phyloP scores from a whole-genome alignment of 108 stramenopile species.

The Cyclotella kingstonii region DNA sequence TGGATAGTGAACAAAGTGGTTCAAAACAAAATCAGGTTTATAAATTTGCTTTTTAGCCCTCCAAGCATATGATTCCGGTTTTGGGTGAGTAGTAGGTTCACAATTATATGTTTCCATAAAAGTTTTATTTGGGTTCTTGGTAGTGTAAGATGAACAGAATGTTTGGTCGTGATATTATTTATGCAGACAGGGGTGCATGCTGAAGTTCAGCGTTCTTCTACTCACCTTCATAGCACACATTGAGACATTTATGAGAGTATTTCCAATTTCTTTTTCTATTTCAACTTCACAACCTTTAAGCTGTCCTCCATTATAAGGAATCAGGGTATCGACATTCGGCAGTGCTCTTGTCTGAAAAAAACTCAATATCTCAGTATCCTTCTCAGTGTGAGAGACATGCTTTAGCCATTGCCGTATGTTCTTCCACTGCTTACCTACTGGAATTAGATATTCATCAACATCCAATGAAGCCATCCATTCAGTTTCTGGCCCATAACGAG shows the following conservation, averaged over 20 bases:
- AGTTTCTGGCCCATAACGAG: slow-evolving; percentile 63
- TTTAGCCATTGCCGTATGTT: slow-evolving; percentile 25
- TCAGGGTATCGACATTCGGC: slow-evolving; percentile 24
- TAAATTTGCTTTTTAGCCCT: slow-evolving; percentile 47
- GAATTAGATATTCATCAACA: slow-evolving; percentile 78
- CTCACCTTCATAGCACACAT: slow-evolving; percentile 37
- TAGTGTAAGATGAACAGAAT: neutral
- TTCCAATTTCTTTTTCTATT: neutral
- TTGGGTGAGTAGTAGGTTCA: slow-evolving; percentile 38
- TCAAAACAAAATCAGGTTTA: slow-evolving; percentile 31
- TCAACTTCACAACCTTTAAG: slow-evolving; percentile 8
- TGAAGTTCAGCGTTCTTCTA: no score
- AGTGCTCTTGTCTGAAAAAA: slow-evolving; percentile 49
- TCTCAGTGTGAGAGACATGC: slow-evolving; percentile 19
- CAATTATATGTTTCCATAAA: slow-evolving; percentile 43
- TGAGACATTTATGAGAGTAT: neutral
- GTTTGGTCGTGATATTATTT: neutral
- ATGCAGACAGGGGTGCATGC: neutral
- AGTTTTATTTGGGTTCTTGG: slow-evolving; percentile 22
- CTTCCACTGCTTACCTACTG: slow-evolving; percentile 36
- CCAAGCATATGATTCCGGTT: slow-evolving; percentile 31
- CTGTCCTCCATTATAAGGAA: slow-evolving; percentile 24
- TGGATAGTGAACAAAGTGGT: slow-evolving; percentile 41
- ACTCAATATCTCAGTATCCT: slow-evolving; percentile 46
- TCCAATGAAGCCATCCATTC: slow-evolving; percentile 81